Evolutionary conservation across 176 grass and related monocot species (phyloP), one percentile per base, ranked within the genome.

Genomic region (Cocos nucifera): DNA sequence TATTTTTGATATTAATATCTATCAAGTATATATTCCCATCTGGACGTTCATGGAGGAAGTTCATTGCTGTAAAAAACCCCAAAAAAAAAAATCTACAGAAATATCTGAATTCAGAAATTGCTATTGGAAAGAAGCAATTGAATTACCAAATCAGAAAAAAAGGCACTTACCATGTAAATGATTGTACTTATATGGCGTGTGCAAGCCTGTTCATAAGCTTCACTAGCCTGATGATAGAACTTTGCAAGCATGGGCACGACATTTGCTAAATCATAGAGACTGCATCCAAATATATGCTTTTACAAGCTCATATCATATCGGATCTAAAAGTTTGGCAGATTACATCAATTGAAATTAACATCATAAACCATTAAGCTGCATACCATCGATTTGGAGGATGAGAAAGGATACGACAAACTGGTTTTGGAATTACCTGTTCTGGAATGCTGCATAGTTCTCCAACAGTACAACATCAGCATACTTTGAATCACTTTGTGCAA

Each of bases 221-320:
- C 88, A 70, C 84, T 89, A 56, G 93, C 93, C 56, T 85, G 76
- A 74, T 86, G 82, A 61, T 98, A 98, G 73, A 89, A 98, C 24
- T 85, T 98, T 17, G 82, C 82, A 72, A 98, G 82, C 49, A 84
- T 85, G 53, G 81, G 73, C 74, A 98, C 87, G 25, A 73, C 77
- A 83, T 98, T 98, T 53, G 93, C 93, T 79, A 98, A 78, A 52
- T 98, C 88, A 83, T 83, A 98, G 64, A 98, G 78, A 76, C 93
- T 98, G 79, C 87, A 92, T 67, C 55, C 63, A 79, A 74, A 49
- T 44, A 32, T 10, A 49, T 21, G 55, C 7, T 22, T 19, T 18
- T 17, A 20, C 39, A 59, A 29, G 60, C 21, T 65, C 15, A 17
- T 17, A 22, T 22, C 1, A 51, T 22, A 26, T 51, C 16, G 17